Evolutionary conservation across 306 rosid species (phyloP), one percentile per base, ranked within the genome.

Genomic region (Sicyos edulis): DNA sequence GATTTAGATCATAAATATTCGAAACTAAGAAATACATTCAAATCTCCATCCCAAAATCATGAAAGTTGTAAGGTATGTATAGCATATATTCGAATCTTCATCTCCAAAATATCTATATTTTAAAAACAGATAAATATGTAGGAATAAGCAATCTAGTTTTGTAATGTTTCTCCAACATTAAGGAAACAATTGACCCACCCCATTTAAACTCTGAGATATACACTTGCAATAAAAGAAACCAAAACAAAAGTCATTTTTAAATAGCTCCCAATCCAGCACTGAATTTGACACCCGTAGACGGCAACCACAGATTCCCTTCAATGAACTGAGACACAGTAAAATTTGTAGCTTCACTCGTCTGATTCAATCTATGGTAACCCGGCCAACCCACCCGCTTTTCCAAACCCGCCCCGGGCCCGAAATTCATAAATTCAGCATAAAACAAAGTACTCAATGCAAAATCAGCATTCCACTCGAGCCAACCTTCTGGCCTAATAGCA

Each of bases 241-340:
- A 49, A 49, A 49, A 11, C 53, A 0, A 13, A 11, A 11, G 16
- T 6, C 53, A 0, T 13, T 4, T 19, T 16, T 16, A 32, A 32
- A 29, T 61, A 34, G 45, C 67, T 7, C 37, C 82, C 17, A 92
- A 80, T 3, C 88, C 88, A 3, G 96, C 82, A 2, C 78, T 83
- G 82, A 60, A 92, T 10, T 66, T 72, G 17, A 92, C 92, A 19
- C 98, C 98, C 0, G 92, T 90, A 0, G 91, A 60, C 16, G 96
- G 96, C 70, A 92, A 76, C 98, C 98, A 92, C 0, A 86, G 32
- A 80, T 85, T 72, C 22, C 98, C 98, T 15, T 88, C 76, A 78
- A 92, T 83, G 62, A 92, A 90, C 16, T 80, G 76, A 1, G 96
- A 75, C 20, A 92, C 98, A 0, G 96, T 88, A 71, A 71, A 92